A percentile compares a stretch with the other conserved stretches of the same genome.
Conservation (phyloP, 305 asterid species). For the Rubia balearica region DNA sequence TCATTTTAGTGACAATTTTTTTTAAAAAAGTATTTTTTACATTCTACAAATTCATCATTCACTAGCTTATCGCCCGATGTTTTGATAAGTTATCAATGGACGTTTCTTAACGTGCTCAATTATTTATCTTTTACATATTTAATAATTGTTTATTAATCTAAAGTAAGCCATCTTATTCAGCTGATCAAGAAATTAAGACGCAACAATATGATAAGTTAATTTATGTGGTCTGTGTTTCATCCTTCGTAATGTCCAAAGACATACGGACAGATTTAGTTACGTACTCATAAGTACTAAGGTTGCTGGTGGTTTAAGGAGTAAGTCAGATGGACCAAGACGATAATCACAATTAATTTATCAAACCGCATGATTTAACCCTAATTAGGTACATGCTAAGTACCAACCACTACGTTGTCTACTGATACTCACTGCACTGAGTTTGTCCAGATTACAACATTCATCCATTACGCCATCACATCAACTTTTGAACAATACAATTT, state of each 20-base stretch:
- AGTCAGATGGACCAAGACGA: not conserved
- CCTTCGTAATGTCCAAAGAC: not conserved
- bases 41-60: too few species aligned
- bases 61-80: too few species aligned
- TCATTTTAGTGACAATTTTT: too few species aligned
- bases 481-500: too few species aligned
- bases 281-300: not conserved
- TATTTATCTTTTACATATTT: too few species aligned
- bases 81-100: too few species aligned
- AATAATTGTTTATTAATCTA: not conserved
- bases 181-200: not conserved
- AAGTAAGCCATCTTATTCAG: not conserved
- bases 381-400: constrained; percentile 4
- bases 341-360: not conserved
- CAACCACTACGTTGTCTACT: not conserved
- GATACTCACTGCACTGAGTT: not conserved
- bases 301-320: not conserved
- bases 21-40: too few species aligned
- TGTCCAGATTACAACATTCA: not conserved
- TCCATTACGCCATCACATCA: too few species aligned
- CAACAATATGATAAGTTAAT: not conserved
- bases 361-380: not conserved
- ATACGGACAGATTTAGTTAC: not conserved
- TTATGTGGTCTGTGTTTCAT: not conserved
- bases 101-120: not conserved